Evolutionary conservation across 106 monocot species (phyloP).

Genomic region (Gastrodia elata): DNA sequence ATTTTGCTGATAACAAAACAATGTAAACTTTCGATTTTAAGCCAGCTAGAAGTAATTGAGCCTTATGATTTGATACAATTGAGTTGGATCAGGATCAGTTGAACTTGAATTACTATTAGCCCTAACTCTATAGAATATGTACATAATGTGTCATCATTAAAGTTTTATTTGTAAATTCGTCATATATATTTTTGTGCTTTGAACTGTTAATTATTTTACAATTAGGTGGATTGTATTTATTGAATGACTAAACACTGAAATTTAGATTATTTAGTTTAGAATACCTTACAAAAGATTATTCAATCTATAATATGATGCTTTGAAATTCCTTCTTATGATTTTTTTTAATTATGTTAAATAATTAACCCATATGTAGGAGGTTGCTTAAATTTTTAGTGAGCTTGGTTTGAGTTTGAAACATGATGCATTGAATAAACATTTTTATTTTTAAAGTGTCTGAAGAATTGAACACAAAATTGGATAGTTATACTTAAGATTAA

Average conservation of each 20-base stretch:
- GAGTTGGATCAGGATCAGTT: no score
- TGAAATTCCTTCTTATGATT: not conserved
- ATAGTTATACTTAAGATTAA: no score
- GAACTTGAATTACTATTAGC: no score
- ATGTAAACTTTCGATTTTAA: no score
- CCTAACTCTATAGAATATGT: no score
- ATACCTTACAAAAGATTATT: not conserved
- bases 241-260: not conserved
- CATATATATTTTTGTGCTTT: no score
- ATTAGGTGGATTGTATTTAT: not conserved
- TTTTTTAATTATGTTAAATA: not conserved
- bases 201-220: no score
- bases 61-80: no score
- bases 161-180: no score
- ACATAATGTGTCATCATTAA: no score
- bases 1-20: no score
- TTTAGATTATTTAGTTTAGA: not conserved
- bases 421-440: not conserved
- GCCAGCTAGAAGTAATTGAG: no score
- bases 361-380: not conserved
- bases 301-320: not conserved
- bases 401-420: not conserved
- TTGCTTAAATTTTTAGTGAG: not conserved
- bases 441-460: not conserved
- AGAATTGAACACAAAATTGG: not conserved